Evolutionary conservation across 2,329 filamentous ascomycete genomes (phyloP).

Genomic region (Botrytis pseudocinerea): DNA sequence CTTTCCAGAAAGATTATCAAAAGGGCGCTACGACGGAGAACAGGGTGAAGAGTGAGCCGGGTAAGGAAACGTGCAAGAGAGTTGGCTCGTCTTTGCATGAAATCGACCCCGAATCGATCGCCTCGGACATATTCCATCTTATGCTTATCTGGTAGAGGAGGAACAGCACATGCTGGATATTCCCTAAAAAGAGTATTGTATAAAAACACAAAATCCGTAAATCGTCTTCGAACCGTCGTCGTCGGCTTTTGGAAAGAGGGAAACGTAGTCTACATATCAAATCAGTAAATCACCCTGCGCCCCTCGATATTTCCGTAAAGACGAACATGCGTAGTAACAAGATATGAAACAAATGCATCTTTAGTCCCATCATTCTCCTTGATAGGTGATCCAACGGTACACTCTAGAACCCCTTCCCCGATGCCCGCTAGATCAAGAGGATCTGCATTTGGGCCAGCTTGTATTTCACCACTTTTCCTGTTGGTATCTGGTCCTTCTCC

Average conservation of each 20-base stretch:
- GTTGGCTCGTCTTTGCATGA: slow-evolving; percentile 83
- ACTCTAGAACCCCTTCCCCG: slow-evolving; percentile 76
- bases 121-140: slow-evolving; percentile 98
- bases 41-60: slow-evolving; percentile 83
- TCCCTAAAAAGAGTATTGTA: slow-evolving; percentile 87
- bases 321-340: slow-evolving; percentile 83
- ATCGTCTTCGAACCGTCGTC: slow-evolving; percentile 81
- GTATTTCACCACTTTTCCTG: slow-evolving; percentile 30
- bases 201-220: slow-evolving; percentile 96
- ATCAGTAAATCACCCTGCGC: slow-evolving; percentile 29
- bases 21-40: slow-evolving; percentile 78
- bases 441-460: slow-evolving; percentile 42
- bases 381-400: slow-evolving; percentile 76
- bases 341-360: slow-evolving; percentile 93
- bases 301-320: slow-evolving; percentile 6
- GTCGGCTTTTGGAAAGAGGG: slow-evolving; percentile 83
- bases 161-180: slow-evolving; percentile 88
- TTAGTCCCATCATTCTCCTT: slow-evolving; percentile 98
- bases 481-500: slow-evolving; percentile 26
- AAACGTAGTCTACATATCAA: slow-evolving; percentile 75
- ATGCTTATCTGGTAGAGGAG: slow-evolving; percentile 95
- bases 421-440: slow-evolving; percentile 59
- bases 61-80: slow-evolving; percentile 89
- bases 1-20: slow-evolving; percentile 90
- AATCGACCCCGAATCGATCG: slow-evolving; percentile 91